Conservation (phyloP, 176 grass and related monocot genomes). For the Rhynchospora breviuscula region DNA sequence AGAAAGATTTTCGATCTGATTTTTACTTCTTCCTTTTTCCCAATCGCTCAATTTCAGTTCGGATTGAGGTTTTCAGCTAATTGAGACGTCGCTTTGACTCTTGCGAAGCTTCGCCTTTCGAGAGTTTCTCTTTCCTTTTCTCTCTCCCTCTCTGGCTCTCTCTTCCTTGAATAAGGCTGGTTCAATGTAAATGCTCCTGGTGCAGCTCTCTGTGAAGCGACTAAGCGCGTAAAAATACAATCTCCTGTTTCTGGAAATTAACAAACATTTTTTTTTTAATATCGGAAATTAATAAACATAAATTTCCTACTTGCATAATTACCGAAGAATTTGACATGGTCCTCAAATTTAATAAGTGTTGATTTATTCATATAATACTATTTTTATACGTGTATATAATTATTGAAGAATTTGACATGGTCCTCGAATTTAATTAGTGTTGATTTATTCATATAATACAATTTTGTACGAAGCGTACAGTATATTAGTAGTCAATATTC, state of each 20-base stretch:
- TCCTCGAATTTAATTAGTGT: too few species aligned
- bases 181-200: neutral
- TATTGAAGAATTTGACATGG: too few species aligned
- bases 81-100: slow-evolving; percentile 14
- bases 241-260: neutral
- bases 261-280: neutral
- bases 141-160: neutral
- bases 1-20: neutral
- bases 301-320: too few species aligned
- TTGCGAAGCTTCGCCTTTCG: slow-evolving; percentile 9
- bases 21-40: neutral
- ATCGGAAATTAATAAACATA: too few species aligned
- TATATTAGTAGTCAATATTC: too few species aligned
- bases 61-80: neutral
- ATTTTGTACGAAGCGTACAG: too few species aligned
- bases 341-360: too few species aligned
- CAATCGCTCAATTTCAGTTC: neutral
- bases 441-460: too few species aligned
- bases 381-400: too few species aligned
- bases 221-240: neutral
- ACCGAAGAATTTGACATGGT: too few species aligned
- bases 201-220: neutral
- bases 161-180: neutral
- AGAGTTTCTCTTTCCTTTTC: neutral
- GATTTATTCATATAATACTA: too few species aligned